Percentiles rank a stretch among this genome's conserved stretches.
Evolutionary conservation across 257 asterid species (phyloP).

Genomic region (Agastache rugosa): DNA sequence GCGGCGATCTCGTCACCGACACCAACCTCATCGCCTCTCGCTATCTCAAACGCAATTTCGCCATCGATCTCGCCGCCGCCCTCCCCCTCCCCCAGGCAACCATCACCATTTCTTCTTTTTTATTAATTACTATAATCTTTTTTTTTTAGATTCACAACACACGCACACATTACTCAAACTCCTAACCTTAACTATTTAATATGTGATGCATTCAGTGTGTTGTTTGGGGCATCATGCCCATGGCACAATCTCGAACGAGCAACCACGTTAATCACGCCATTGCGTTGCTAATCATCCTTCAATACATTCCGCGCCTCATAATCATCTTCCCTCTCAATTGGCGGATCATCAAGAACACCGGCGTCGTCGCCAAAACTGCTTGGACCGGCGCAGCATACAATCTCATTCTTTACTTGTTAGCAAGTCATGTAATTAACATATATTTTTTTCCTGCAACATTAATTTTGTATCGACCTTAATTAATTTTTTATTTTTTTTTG

Average conservation of each 20-base stretch:
- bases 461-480: too few relatives aligned
- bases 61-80: slow-evolving; percentile 80
- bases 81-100: slow-evolving; percentile 91
- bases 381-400: slow-evolving; percentile 96
- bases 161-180: too few relatives aligned
- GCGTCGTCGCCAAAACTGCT: slow-evolving; percentile 84
- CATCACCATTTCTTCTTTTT: too few relatives aligned
- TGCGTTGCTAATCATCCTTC: slow-evolving; percentile 75
- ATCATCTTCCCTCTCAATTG: slow-evolving; percentile 75
- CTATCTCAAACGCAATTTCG: slow-evolving; percentile 66
- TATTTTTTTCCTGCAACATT: too few relatives aligned
- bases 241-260: slow-evolving; percentile 41
- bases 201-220: too few relatives aligned
- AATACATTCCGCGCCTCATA: slow-evolving; percentile 75
- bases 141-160: too few relatives aligned
- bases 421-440: slow-evolving; percentile 60
- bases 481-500: too few relatives aligned
- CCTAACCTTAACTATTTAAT: too few relatives aligned
- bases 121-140: too few relatives aligned
- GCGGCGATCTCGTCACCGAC: slow-evolving; percentile 83
- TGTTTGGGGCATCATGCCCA: slow-evolving; percentile 77
- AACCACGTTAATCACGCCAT: slow-evolving; percentile 70
- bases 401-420: slow-evolving; percentile 75
- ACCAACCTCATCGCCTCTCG: slow-evolving; percentile 56
- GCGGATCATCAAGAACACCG: slow-evolving; percentile 74